phyloP scores from a whole-genome alignment of 108 stramenopile genomes.

The Cyclotella distinguenda region DNA sequence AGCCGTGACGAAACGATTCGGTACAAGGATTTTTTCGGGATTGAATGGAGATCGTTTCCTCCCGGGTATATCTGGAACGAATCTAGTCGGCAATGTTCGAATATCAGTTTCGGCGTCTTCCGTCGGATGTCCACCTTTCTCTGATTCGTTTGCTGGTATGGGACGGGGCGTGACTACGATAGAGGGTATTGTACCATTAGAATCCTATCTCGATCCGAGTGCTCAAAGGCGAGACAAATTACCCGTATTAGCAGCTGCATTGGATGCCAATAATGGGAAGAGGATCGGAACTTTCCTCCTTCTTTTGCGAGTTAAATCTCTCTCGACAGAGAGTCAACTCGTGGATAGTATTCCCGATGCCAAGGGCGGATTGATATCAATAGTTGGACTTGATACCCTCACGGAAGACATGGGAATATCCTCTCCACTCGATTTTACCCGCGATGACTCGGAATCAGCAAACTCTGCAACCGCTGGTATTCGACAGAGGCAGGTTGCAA shows the following conservation, averaged over 20 bases:
- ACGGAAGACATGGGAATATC: slow-evolving; percentile 46
- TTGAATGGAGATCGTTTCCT: slow-evolving; percentile 14
- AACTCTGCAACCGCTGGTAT: slow-evolving; percentile 2
- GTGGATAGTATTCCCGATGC: slow-evolving; percentile 3
- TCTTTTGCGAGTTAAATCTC: slow-evolving; percentile 45
- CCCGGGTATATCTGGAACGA: slow-evolving; percentile 34
- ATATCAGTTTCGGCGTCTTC: slow-evolving; percentile 1
- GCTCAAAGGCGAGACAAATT: slow-evolving; percentile 8
- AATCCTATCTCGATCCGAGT: slow-evolving; percentile 27
- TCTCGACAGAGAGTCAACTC: neutral
- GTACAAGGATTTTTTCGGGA: slow-evolving; percentile 26
- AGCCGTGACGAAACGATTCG: slow-evolving; percentile 26
- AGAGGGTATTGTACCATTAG: slow-evolving; percentile 37
- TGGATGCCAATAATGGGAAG: slow-evolving; percentile 37
- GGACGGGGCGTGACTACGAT: neutral
- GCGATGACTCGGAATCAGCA: slow-evolving; percentile 11
- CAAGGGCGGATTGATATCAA: slow-evolving; percentile 53
- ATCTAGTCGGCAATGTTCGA: slow-evolving; percentile 26
- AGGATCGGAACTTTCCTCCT: slow-evolving; percentile 54
- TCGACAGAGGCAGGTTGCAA: slow-evolving; percentile 63
- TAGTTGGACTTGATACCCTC: slow-evolving; percentile 65
- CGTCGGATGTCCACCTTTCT: neutral
- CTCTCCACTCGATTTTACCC: slow-evolving; percentile 37
- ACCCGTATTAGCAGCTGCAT: slow-evolving; percentile 50
- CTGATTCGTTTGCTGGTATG: neutral